These are phyloP conservation scores for Exophiala dermatitidis DNA, from an alignment of 2,329 filamentous ascomycete species.

Conservation along the genomic window DNA sequence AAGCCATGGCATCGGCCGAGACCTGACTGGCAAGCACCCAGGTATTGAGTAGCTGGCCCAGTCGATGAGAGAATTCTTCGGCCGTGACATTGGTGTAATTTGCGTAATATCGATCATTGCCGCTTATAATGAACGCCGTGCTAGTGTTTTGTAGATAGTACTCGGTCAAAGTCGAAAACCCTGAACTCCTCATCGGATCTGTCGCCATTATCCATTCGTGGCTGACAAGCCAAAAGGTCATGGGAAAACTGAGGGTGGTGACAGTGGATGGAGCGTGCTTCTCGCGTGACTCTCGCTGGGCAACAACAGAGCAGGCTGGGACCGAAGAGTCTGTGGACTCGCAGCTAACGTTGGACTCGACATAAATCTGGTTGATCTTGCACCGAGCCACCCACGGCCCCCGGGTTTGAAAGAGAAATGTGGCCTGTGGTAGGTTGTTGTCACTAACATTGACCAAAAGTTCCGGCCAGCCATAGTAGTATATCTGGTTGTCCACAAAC, in stretches of 20 bases:
- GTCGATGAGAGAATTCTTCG: constrained; percentile 18
- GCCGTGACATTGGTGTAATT: constrained; percentile 20
- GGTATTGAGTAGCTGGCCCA: constrained; percentile 21
- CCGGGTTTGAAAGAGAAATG: constrained; percentile 16
- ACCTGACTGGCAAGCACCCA: constrained; percentile 15
- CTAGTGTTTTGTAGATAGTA: constrained; percentile 20
- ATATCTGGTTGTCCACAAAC: constrained; percentile 9
- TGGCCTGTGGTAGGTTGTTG: constrained; percentile 13
- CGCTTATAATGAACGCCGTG: constrained; percentile 15
- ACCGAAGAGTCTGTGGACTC: constrained; percentile 2
- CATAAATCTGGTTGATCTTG: constrained; percentile 17
- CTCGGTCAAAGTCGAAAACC: constrained; percentile 15
- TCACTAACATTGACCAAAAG: constrained; percentile 10
- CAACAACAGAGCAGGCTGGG: constrained; percentile 9
- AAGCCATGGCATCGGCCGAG: constrained; percentile 14
- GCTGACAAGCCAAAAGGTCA: constrained; percentile 6
- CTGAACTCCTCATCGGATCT: constrained; percentile 10
- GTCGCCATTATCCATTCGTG: constrained; percentile 16
- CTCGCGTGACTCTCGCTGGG: constrained; percentile 10
- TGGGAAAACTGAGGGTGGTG: constrained; percentile 16
- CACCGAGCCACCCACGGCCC: constrained; percentile 16
- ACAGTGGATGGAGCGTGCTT: constrained; percentile 14
- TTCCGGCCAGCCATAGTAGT: constrained; percentile 14
- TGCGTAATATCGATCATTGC: constrained; percentile 14
- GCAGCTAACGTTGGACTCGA: constrained; percentile 17